Evolutionary conservation across 148 eudicot species (phyloP).

Genomic region (Rhododendron mucronatum): DNA sequence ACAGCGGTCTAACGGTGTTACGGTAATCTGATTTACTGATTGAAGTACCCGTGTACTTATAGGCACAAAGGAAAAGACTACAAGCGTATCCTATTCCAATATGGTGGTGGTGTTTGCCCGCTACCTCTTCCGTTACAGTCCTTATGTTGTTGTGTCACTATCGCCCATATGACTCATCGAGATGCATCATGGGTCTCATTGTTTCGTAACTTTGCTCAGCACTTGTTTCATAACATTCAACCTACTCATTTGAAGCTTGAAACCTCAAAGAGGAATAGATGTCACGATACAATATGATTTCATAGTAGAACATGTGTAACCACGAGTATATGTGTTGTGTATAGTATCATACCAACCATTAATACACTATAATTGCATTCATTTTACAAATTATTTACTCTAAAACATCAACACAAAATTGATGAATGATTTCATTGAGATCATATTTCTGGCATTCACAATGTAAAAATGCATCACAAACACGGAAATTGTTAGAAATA

Average conservation of each 20-base stretch:
- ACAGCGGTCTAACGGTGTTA: too few species aligned
- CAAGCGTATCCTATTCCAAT: neutral
- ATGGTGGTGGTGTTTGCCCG: neutral
- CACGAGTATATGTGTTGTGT: neutral
- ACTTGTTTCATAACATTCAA: neutral
- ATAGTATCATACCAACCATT: neutral
- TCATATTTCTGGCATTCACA: neutral
- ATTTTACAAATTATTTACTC: neutral
- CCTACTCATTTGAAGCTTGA: neutral
- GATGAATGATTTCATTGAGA: neutral
- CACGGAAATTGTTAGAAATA: neutral
- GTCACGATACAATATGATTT: neutral
- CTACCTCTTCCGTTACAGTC: neutral
- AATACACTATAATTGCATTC: neutral
- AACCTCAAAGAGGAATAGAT: neutral
- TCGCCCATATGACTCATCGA: neutral
- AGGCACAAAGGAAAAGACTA: neutral
- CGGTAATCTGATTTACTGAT: neutral
- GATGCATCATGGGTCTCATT: neutral
- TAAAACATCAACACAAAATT: neutral
- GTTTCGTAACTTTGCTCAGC: neutral
- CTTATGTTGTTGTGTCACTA: neutral
- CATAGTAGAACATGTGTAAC: neutral
- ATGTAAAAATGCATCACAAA: neutral
- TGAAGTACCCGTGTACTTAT: neutral